These are phyloP conservation scores for Viola odorata DNA, from an alignment of 345 rosid species.

Conservation along the genomic window DNA sequence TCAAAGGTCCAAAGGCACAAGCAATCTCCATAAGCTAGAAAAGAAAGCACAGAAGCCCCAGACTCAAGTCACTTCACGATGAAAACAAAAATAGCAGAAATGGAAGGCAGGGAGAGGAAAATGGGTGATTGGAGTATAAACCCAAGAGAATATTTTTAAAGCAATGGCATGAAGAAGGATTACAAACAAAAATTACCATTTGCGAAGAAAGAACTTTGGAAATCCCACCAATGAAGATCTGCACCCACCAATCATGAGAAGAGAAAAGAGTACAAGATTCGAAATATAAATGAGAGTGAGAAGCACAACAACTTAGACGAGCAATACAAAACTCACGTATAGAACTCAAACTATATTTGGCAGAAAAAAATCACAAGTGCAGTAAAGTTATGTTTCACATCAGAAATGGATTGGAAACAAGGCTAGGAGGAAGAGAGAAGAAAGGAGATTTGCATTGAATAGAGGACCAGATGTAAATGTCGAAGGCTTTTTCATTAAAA, in stretches of 20 bases:
- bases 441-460: too few species aligned
- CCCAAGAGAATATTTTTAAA: slow-evolving; percentile 5
- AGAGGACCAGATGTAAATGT: too few species aligned
- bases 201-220: slow-evolving; percentile 61
- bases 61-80: slow-evolving; percentile 2
- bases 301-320: neutral
- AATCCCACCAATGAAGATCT: slow-evolving; percentile 90
- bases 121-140: neutral
- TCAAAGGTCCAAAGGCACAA: slow-evolving; percentile 78
- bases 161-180: slow-evolving; percentile 1
- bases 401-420: neutral
- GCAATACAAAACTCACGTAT: neutral
- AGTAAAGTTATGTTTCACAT: neutral
- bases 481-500: neutral
- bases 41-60: slow-evolving; percentile 8
- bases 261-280: neutral
- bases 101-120: neutral
- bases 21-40: slow-evolving; percentile 81
- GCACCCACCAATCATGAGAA: slow-evolving; percentile 22
- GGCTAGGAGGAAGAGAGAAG: too few species aligned
- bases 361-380: neutral
- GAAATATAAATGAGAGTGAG: neutral
- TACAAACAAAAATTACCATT: slow-evolving; percentile 50
- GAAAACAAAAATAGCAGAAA: neutral
- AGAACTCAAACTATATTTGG: neutral